phyloP scores from a whole-genome alignment of 306 rosid genomes.

The Gillenia trifoliata region DNA sequence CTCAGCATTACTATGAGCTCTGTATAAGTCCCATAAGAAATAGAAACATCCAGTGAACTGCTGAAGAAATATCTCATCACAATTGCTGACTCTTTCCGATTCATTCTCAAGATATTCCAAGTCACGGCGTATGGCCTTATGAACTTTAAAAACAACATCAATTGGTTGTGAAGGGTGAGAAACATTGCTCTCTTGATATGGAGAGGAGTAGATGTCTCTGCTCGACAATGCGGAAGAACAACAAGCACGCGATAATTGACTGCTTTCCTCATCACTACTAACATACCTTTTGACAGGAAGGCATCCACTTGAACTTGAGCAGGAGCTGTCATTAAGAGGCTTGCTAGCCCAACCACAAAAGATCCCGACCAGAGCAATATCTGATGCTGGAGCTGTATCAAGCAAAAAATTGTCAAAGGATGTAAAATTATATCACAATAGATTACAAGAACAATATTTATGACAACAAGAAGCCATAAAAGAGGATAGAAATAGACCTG shows the following conservation, averaged over 20 bases:
- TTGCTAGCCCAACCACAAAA: conserved; percentile 84
- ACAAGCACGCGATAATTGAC: conserved; percentile 30
- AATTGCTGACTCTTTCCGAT: conserved; percentile 77
- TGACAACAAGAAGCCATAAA: neutral
- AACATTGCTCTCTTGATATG: conserved; percentile 35
- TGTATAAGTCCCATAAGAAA: conserved; percentile 82
- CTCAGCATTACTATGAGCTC: conserved; percentile 96
- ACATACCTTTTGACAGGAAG: conserved; percentile 44
- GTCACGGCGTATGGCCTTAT: conserved; percentile 88
- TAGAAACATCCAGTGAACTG: conserved; percentile 81
- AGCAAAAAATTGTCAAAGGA: conserved; percentile 24
- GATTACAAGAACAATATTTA: neutral
- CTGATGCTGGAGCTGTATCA: conserved; percentile 68
- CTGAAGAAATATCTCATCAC: conserved; percentile 70
- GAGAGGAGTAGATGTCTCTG: conserved; percentile 26
- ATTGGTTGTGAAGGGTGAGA: conserved; percentile 51
- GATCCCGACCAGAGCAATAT: conserved; percentile 67
- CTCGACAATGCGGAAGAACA: conserved; percentile 34
- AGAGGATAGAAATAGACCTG: conserved; percentile 53
- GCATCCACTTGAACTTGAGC: conserved; percentile 50
- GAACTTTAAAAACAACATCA: conserved; percentile 89
- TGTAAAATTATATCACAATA: neutral
- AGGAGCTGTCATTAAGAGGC: conserved; percentile 53
- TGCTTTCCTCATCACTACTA: conserved; percentile 47
- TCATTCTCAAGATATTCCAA: conserved; percentile 85